Evolutionary conservation across 2,329 filamentous ascomycete species (phyloP), one percentile per base, ranked within the genome.

Genomic region (Cladosporium phlei): DNA sequence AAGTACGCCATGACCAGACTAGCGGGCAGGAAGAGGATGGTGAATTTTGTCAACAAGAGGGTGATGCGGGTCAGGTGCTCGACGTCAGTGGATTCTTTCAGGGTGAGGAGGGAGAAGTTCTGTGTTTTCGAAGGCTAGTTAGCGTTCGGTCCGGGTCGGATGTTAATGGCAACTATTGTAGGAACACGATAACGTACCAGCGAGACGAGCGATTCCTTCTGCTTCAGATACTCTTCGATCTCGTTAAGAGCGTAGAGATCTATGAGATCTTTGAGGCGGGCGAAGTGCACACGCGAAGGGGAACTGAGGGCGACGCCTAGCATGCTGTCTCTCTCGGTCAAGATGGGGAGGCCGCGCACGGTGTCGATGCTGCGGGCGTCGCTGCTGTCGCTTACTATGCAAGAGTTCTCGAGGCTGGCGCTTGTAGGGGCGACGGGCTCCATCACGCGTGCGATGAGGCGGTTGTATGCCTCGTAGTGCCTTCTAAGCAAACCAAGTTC

Each of bases 51-150:
- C 9, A 89, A 72, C 4, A 89, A 69, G 4, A 87, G 79, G 3
- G 85, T 86, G 52, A 84, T 82, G 48, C 84, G 73, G 0, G 84
- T 88, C 16, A 89, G 73, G 16, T 82, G 76, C 49, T 86, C 84
- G 9, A 87, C 85, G 3, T 80, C 79, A 53, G 81, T 77, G 0
- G 83, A 86, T 63, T 88, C 83, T 60, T 85, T 87, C 58, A 88
- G 80, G 14, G 84, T 80, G 48, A 85, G 86, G 53, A 89, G 74
- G 62, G 85, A 87, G 72, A 88, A 88, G 62, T 88, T 88, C 82
- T 86, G 49, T 20, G 28, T 8, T 19, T 29, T n/a, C n/a, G n/a
- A 10, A 25, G 24, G 16, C n/a, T 30, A 12, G n/a, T 30, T 30
- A 30, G 28, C n/a, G 28, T 14, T 38, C 9, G 22, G 34, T 14